Evolutionary conservation across 306 rosid species (phyloP).

Genomic region (Abrus precatorius): DNA sequence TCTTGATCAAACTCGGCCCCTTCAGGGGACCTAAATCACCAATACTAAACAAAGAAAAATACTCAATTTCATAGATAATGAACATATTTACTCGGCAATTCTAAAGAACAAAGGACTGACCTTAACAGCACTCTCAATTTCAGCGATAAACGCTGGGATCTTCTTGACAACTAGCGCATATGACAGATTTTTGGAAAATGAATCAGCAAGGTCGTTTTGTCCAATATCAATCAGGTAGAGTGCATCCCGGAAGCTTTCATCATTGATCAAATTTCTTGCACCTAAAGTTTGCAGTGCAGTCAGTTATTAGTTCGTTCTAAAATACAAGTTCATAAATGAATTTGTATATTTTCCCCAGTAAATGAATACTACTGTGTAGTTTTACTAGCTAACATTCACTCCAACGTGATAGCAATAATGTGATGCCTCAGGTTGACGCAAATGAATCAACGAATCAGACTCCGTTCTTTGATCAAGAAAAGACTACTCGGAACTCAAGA

Average conservation of each 20-base stretch:
- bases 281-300: slow-evolving; percentile 54
- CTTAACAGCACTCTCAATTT: slow-evolving; percentile 73
- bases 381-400: slow-evolving; percentile 29
- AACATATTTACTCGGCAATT: background rate
- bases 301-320: slow-evolving; percentile 36
- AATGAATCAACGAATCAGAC: background rate
- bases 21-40: background rate
- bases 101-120: slow-evolving; percentile 51
- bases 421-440: background rate
- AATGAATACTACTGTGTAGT: background rate
- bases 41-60: background rate
- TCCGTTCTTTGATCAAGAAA: slow-evolving; percentile 1
- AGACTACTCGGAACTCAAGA: background rate
- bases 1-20: background rate
- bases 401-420: background rate
- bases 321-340: slow-evolving; percentile 16
- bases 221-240: slow-evolving; percentile 96
- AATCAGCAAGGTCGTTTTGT: slow-evolving; percentile 87
- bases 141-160: slow-evolving; percentile 67
- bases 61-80: background rate
- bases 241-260: slow-evolving; percentile 70
- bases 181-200: slow-evolving; percentile 71
- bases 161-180: slow-evolving; percentile 63
- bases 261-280: slow-evolving; percentile 55
- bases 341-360: background rate